phyloP scores from a whole-genome alignment of 495 filamentous ascomycete species.

The Xylaria telfairii region DNA sequence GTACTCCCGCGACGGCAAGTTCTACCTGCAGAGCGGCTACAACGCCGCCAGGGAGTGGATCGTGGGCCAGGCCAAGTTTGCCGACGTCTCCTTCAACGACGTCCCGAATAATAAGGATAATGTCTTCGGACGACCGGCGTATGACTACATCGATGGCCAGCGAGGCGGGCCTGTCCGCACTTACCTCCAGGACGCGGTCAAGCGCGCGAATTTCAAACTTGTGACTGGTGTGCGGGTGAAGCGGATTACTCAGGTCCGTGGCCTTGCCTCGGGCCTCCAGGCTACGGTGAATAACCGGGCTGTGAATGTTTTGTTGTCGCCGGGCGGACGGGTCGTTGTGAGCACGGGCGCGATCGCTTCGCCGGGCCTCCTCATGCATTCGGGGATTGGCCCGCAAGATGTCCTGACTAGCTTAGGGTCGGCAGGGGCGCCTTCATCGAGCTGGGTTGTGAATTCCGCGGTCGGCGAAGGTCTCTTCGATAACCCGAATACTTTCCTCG shows the following conservation, averaged over 20 bases:
- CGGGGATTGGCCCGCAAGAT: constrained; percentile 51
- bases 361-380: constrained; percentile 64
- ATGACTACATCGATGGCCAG: constrained; percentile 59
- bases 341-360: constrained; percentile 61
- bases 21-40: constrained; percentile 62
- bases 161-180: constrained; percentile 63
- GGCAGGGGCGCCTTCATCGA: constrained; percentile 32
- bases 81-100: constrained; percentile 56
- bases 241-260: constrained; percentile 54
- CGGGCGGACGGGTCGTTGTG: constrained; percentile 59
- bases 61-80: constrained; percentile 55
- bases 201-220: constrained; percentile 58
- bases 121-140: constrained; percentile 58
- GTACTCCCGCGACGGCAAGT: constrained; percentile 60
- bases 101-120: constrained; percentile 59
- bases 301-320: constrained; percentile 50
- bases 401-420: constrained; percentile 33
- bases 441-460: constrained; percentile 46
- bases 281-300: constrained; percentile 45
- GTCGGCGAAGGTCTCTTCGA: constrained; percentile 50
- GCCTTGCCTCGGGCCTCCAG: constrained; percentile 55
- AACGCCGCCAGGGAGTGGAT: constrained; percentile 57
- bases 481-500: constrained; percentile 55
- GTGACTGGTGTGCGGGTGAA: constrained; percentile 55
- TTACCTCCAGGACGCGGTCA: constrained; percentile 60